These are phyloP conservation scores for Byssochlamys sp. DNA, from an alignment of 2,329 filamentous ascomycete genomes.

Conservation along the genomic window DNA sequence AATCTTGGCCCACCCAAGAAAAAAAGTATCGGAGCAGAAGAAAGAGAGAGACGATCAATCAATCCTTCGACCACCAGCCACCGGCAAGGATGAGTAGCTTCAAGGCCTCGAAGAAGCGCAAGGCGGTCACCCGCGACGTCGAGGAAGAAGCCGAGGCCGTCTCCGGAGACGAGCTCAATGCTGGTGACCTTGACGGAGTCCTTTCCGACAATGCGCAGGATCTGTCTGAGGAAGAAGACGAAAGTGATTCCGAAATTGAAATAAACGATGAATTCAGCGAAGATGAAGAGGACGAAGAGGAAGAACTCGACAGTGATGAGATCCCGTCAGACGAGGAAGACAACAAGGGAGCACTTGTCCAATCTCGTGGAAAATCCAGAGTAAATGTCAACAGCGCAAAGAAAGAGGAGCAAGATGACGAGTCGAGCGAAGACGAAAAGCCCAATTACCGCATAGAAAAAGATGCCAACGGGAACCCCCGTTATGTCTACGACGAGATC, in stretches of 20 bases:
- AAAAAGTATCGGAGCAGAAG: constrained; percentile 15
- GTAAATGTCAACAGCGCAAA: neutral
- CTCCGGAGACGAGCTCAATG: constrained; percentile 52
- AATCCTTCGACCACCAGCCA: constrained; percentile 5
- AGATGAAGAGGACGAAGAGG: constrained; percentile 41
- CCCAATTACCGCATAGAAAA: constrained; percentile 54
- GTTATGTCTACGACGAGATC: constrained; percentile 89
- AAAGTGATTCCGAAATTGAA: constrained; percentile 42
- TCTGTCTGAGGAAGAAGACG: constrained; percentile 27
- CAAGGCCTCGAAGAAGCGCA: constrained; percentile 52
- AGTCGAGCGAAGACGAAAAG: constrained; percentile 28
- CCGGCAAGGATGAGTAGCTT: constrained; percentile 21
- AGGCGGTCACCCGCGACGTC: constrained; percentile 49
- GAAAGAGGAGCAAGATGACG: constrained; percentile 7
- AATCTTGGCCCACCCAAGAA: constrained; percentile 10
- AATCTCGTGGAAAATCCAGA: neutral
- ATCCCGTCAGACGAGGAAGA: constrained; percentile 39
- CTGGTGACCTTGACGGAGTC: constrained; percentile 33
- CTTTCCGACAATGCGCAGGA: constrained; percentile 35
- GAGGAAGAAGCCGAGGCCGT: constrained; percentile 41
- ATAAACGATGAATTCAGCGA: constrained; percentile 47
- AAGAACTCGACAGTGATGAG: constrained; percentile 44
- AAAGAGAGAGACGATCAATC: constrained; percentile 4
- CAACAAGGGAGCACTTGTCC: constrained; percentile 4
- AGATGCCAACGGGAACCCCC: constrained; percentile 80